Conservation (phyloP, 192 early-diverging fungal species). For the Backusella australiensis region DNA sequence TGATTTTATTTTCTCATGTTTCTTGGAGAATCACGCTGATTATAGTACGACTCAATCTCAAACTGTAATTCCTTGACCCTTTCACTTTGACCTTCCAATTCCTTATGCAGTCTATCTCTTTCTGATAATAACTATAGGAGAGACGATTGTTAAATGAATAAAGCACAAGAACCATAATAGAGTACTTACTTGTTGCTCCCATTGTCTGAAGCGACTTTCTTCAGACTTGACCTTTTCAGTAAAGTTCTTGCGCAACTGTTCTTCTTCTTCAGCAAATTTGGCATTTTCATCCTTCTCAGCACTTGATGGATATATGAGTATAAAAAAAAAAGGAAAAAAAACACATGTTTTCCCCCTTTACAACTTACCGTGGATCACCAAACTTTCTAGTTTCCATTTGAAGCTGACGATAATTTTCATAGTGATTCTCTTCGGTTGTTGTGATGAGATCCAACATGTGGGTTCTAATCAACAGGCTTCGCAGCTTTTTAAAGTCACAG, state of each 20-base stretch:
- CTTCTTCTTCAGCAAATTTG: slow-evolving; percentile 98
- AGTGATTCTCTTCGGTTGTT: slow-evolving; percentile 94
- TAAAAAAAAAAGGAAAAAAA: neutral
- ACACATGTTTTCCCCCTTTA: neutral
- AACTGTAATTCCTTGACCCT: slow-evolving; percentile 88
- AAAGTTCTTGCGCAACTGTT: slow-evolving; percentile 89
- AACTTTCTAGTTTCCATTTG: slow-evolving; percentile 91
- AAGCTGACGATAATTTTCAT: slow-evolving; percentile 87
- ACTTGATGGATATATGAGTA: neutral
- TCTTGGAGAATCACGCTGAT: slow-evolving; percentile 35
- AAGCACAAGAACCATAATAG: neutral
- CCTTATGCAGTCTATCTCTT: slow-evolving; percentile 96
- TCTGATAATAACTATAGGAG: slow-evolving; percentile 63
- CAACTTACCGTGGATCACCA: slow-evolving; percentile 72
- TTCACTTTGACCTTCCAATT: slow-evolving; percentile 90
- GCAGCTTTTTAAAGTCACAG: slow-evolving; percentile 93
- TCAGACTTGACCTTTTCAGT: slow-evolving; percentile 95
- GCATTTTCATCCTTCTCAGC: slow-evolving; percentile 56
- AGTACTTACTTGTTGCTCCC: slow-evolving; percentile 84
- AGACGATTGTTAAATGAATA: neutral
- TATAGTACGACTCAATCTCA: slow-evolving; percentile 55
- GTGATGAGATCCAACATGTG: slow-evolving; percentile 97
- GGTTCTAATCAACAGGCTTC: slow-evolving; percentile 84
- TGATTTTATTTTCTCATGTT: slow-evolving; percentile 23
- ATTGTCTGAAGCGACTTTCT: slow-evolving; percentile 95